phyloP scores from a whole-genome alignment of 805 yeast genomes.

The Candida fluviatilis region DNA sequence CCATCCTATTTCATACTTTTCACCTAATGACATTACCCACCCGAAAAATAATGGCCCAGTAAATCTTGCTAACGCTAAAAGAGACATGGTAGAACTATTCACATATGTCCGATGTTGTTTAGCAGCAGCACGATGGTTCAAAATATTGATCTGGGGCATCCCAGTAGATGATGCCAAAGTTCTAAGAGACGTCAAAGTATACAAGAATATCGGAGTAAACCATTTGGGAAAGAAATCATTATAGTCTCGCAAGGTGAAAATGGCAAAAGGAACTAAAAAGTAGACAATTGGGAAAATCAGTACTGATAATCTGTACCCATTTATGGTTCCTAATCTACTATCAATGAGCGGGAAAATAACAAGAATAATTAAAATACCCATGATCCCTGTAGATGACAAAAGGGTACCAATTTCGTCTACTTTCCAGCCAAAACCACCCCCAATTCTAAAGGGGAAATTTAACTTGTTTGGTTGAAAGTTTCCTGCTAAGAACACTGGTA shows the following conservation, averaged over 20 bases:
- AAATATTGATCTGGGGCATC: slow-evolving; percentile 31
- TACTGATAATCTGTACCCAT: slow-evolving; percentile 28
- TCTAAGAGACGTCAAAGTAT: slow-evolving; percentile 27
- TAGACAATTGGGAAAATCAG: slow-evolving; percentile 30
- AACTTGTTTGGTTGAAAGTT: slow-evolving; percentile 21
- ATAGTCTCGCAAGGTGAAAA: slow-evolving; percentile 28
- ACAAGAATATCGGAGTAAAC: slow-evolving; percentile 24
- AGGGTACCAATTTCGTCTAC: slow-evolving; percentile 30
- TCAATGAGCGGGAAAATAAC: slow-evolving; percentile 32
- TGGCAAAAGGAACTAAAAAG: slow-evolving; percentile 24
- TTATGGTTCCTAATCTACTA: slow-evolving; percentile 25
- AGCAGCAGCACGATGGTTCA: slow-evolving; percentile 33
- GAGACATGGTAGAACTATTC: slow-evolving; percentile 29
- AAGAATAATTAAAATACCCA: slow-evolving; percentile 30
- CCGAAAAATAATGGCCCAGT: slow-evolving; percentile 32
- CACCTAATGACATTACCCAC: slow-evolving; percentile 31
- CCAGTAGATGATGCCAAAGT: slow-evolving; percentile 33
- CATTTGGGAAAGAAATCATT: slow-evolving; percentile 24
- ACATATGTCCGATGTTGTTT: slow-evolving; percentile 32
- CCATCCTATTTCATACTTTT: slow-evolving; percentile 20
- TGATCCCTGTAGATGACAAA: slow-evolving; percentile 32
- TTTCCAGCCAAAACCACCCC: slow-evolving; percentile 34
- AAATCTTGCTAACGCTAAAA: slow-evolving; percentile 29
- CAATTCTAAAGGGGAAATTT: slow-evolving; percentile 30
- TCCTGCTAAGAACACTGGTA: slow-evolving; percentile 35